phyloP scores from a whole-genome alignment of 108 stramenopile genomes.

The Schizochytrium sp. region DNA sequence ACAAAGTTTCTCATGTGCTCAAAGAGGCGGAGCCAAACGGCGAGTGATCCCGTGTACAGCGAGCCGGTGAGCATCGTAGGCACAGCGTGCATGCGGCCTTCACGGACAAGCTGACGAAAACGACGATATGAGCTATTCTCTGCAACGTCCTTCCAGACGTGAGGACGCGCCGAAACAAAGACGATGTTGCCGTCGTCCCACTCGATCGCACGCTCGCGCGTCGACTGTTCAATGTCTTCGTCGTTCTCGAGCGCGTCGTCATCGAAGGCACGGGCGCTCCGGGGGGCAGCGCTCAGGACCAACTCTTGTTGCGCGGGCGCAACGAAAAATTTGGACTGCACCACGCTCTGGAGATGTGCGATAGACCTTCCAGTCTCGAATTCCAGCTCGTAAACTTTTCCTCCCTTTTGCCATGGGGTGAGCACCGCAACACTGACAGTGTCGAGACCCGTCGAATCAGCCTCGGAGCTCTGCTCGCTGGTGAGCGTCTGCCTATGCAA shows the following conservation, averaged over 20 bases:
- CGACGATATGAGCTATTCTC: slow-evolving; percentile 26
- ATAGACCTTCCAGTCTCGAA: background rate
- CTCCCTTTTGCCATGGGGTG: background rate
- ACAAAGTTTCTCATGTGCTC: background rate
- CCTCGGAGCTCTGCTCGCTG: background rate
- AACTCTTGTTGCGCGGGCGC: background rate
- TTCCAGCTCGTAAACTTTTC: background rate
- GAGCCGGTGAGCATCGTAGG: slow-evolving; percentile 49
- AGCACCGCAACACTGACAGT: background rate
- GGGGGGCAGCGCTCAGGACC: background rate
- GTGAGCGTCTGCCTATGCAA: background rate
- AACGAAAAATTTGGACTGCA: background rate
- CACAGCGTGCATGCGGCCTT: slow-evolving; percentile 42
- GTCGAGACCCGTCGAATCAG: slow-evolving; percentile 26
- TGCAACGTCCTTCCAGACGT: slow-evolving; percentile 50
- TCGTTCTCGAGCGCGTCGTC: background rate
- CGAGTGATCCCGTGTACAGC: slow-evolving; percentile 34
- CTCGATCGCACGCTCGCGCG: background rate
- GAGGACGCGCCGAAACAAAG: slow-evolving; percentile 50
- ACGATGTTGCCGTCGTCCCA: slow-evolving; percentile 42
- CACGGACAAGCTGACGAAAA: slow-evolving; percentile 34
- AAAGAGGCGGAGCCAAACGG: background rate
- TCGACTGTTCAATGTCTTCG: background rate
- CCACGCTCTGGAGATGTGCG: background rate
- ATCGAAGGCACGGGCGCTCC: background rate